phyloP scores from a whole-genome alignment of 75 land plant species.

The Chamaecyparis obtusa region DNA sequence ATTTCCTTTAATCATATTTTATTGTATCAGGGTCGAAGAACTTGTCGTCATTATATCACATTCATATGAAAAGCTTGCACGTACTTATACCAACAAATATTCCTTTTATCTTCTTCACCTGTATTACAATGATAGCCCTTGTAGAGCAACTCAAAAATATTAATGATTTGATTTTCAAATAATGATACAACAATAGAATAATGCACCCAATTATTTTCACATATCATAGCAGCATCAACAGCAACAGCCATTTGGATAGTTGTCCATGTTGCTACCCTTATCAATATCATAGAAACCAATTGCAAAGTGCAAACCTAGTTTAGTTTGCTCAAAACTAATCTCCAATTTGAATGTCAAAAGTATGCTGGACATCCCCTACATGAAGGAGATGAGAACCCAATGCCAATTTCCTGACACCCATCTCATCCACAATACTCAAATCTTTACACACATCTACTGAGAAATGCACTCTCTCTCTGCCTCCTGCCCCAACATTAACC shows the following conservation, averaged over 20 bases:
- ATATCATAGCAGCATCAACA: not conserved
- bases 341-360: constrained; percentile 42
- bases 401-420: constrained; percentile 45
- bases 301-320: not conserved
- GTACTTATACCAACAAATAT: too few relatives aligned
- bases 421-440: constrained; percentile 63
- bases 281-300: not conserved
- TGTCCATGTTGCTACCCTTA: not conserved
- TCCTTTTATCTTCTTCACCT: too few relatives aligned
- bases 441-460: constrained; percentile 64
- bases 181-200: not conserved
- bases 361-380: constrained; percentile 53
- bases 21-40: not conserved
- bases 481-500: constrained; percentile 27
- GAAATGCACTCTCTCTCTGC: constrained; percentile 37
- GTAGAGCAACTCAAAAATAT: not conserved
- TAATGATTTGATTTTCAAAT: not conserved
- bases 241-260: not conserved
- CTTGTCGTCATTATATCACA: not conserved
- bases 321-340: not conserved
- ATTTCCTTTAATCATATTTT: not conserved
- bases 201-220: not conserved
- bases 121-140: not conserved
- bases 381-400: constrained; percentile 68
- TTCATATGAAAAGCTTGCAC: too few relatives aligned